These are phyloP conservation scores for Cyclospora cayetanensis DNA, from an alignment of 169 alveolate genomes.

Conservation along the genomic window DNA sequence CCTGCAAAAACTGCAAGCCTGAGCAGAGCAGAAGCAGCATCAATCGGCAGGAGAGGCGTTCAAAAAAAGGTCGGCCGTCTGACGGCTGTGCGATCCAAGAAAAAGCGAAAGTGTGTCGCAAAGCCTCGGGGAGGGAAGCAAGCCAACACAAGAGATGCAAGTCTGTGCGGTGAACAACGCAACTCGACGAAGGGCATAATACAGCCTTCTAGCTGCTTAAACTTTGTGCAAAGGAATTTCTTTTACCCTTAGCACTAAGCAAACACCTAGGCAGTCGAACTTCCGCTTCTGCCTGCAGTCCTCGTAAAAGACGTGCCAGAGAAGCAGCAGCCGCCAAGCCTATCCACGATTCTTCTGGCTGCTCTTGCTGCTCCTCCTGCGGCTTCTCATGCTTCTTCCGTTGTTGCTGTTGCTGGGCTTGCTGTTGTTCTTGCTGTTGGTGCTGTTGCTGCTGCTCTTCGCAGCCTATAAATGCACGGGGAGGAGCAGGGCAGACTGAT, in stretches of 20 bases:
- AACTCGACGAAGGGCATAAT: neutral
- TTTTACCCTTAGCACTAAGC: slow-evolving; percentile 22
- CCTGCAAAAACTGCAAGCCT: slow-evolving; percentile 67
- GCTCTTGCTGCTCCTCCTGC: neutral
- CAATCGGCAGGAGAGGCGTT: neutral
- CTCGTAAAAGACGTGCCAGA: slow-evolving; percentile 41
- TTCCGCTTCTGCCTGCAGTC: slow-evolving; percentile 63
- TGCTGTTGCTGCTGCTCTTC: neutral
- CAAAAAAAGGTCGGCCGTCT: neutral
- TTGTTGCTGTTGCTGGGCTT: neutral
- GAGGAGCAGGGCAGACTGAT: no score
- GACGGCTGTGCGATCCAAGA: no score
- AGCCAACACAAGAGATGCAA: neutral
- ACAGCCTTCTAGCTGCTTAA: neutral
- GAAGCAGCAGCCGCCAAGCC: slow-evolving; percentile 59
- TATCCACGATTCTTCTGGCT: slow-evolving; percentile 63
- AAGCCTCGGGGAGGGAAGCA: neutral
- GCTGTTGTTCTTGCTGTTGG: neutral
- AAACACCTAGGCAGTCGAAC: slow-evolving; percentile 41
- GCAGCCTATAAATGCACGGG: no score
- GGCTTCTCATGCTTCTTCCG: slow-evolving; percentile 1
- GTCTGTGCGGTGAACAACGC: neutral
- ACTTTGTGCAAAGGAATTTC: neutral
- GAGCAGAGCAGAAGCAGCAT: slow-evolving; percentile 16
- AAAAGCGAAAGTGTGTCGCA: no score